These are phyloP conservation scores for Polytrichum commune DNA, from an alignment of 225 moss, liverwort and hornwort species.

Conservation along the genomic window DNA sequence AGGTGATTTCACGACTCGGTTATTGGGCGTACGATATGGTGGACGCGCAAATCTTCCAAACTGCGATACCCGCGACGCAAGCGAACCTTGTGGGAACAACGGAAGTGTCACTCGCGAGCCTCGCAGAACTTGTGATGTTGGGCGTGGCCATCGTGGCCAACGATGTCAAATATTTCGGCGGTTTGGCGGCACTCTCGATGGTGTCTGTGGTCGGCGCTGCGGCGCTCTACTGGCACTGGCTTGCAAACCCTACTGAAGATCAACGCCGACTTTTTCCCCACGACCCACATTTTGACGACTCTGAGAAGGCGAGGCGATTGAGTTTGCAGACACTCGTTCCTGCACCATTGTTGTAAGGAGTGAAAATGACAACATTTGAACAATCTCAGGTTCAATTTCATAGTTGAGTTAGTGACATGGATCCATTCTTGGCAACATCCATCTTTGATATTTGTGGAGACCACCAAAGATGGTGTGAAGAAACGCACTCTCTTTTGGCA, in stretches of 20 bases:
- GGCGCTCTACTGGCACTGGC: conserved; percentile 75
- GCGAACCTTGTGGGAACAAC: conserved; percentile 81
- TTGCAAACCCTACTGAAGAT: conserved; percentile 63
- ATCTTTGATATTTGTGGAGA: neutral
- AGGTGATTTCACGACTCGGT: conserved; percentile 77
- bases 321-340: conserved; percentile 46
- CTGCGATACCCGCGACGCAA: conserved; percentile 71
- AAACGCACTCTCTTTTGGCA: no score
- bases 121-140: conserved; percentile 77
- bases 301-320: conserved; percentile 49
- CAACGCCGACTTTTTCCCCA: conserved; percentile 68
- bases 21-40: conserved; percentile 89
- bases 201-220: conserved; percentile 68
- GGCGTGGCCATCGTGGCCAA: conserved; percentile 79
- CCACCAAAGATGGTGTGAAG: neutral
- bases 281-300: conserved; percentile 65
- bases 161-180: conserved; percentile 70
- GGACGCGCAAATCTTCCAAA: conserved; percentile 84
- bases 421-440: neutral
- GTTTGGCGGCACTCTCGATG: conserved; percentile 74
- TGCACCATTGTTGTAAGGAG: conserved; percentile 30
- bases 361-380: no score
- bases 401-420: neutral
- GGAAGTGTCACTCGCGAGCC: conserved; percentile 77
- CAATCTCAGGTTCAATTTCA: neutral